phyloP scores from a whole-genome alignment of 345 rosid genomes.

The Nasturtium officinale region DNA sequence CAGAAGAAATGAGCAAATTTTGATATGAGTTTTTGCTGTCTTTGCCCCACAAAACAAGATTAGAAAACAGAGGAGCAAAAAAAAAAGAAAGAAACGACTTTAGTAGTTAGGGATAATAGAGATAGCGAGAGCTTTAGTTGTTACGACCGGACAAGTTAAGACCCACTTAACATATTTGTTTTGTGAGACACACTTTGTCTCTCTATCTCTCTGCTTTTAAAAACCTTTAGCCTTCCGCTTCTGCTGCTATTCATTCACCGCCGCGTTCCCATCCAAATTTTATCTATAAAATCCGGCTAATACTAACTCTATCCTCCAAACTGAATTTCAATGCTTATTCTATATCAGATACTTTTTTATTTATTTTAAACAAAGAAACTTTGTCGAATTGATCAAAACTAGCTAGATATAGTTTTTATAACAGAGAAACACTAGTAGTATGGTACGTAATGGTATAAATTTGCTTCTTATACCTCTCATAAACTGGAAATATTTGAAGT shows the following conservation, averaged over 20 bases:
- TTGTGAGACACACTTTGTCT: slow-evolving; percentile 41
- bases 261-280: slow-evolving; percentile 13
- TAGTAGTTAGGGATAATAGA: slow-evolving; percentile 44
- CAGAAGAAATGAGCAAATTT: neutral
- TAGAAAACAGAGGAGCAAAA: slow-evolving; percentile 15
- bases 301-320: slow-evolving; percentile 1
- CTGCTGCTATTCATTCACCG: slow-evolving; percentile 32
- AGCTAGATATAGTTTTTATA: neutral
- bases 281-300: neutral
- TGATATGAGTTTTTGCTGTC: slow-evolving; percentile 10
- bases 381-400: neutral
- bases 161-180: slow-evolving; percentile 39
- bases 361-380: neutral
- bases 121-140: slow-evolving; percentile 46
- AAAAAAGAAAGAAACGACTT: slow-evolving; percentile 26
- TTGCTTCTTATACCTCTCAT: neutral
- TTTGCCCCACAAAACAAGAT: slow-evolving; percentile 26
- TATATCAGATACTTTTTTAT: neutral
- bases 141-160: slow-evolving; percentile 40
- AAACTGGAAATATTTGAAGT: neutral
- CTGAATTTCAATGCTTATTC: neutral
- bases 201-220: neutral
- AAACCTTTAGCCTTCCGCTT: slow-evolving; percentile 14
- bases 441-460: neutral
- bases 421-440: neutral